These are phyloP conservation scores for Leucosporidium yakuticum DNA, from an alignment of 768 basidiomycete species.

Conservation along the genomic window DNA sequence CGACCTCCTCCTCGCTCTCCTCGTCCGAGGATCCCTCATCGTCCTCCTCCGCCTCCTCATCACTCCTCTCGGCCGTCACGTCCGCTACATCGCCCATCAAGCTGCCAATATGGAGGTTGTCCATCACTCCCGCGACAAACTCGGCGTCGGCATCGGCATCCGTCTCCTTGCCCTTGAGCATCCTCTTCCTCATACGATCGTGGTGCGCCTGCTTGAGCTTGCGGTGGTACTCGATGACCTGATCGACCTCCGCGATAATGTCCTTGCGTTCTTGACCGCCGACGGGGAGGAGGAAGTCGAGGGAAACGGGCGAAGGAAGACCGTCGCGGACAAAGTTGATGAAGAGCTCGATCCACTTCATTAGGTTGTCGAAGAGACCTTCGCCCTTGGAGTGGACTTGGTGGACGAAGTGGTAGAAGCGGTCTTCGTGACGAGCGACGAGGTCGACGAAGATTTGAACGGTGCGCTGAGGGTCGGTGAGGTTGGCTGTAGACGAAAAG, in stretches of 20 bases:
- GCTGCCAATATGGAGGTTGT: slow-evolving; percentile 74
- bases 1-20: slow-evolving; percentile 45
- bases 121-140: slow-evolving; percentile 72
- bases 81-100: slow-evolving; percentile 73
- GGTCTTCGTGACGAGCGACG: slow-evolving; percentile 85
- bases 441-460: slow-evolving; percentile 92
- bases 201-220: slow-evolving; percentile 88
- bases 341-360: slow-evolving; percentile 96
- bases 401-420: slow-evolving; percentile 96
- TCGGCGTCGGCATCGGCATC: slow-evolving; percentile 71
- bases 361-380: slow-evolving; percentile 83
- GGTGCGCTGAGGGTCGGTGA: slow-evolving; percentile 70
- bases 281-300: slow-evolving; percentile 86
- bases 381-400: slow-evolving; percentile 97
- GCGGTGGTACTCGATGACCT: slow-evolving; percentile 86
- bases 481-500: slow-evolving; percentile 16
- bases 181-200: slow-evolving; percentile 78
- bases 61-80: slow-evolving; percentile 60
- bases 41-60: slow-evolving; percentile 41
- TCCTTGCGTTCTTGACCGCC: slow-evolving; percentile 65
- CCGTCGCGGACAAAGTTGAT: slow-evolving; percentile 85
- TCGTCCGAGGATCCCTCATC: slow-evolving; percentile 49
- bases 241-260: slow-evolving; percentile 80
- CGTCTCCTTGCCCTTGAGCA: slow-evolving; percentile 54
- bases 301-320: slow-evolving; percentile 62